phyloP scores from a whole-genome alignment of 495 filamentous ascomycete genomes.

The Baudoinia panamericana region DNA sequence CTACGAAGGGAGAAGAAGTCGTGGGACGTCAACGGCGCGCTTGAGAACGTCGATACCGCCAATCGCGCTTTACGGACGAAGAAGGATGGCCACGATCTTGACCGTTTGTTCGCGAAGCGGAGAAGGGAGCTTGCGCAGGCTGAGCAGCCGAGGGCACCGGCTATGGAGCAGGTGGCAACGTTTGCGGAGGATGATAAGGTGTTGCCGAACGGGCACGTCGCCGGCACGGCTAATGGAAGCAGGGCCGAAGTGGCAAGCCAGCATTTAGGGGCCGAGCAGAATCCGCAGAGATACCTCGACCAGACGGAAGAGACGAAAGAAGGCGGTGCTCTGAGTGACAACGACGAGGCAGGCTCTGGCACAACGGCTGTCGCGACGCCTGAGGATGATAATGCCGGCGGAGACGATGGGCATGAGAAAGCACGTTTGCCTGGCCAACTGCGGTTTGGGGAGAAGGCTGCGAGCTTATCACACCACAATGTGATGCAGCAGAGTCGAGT shows the following conservation, averaged over 20 bases:
- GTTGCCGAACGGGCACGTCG: constrained; percentile 4
- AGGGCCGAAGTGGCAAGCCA: background rate
- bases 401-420: no score
- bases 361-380: constrained; percentile 3
- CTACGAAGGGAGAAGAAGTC: constrained; percentile 4
- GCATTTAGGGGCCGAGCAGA: background rate
- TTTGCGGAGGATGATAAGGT: background rate
- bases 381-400: no score
- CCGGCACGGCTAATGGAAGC: background rate
- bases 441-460: no score
- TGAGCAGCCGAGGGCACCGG: constrained; percentile 11
- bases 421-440: no score
- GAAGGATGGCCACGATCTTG: constrained; percentile 5
- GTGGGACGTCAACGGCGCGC: constrained; percentile 13
- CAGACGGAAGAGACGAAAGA: background rate
- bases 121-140: constrained; percentile 9
- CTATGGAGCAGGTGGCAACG: constrained; percentile 14
- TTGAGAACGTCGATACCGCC: constrained; percentile 11
- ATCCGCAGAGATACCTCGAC: background rate
- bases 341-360: background rate
- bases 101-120: constrained; percentile 7
- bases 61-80: background rate
- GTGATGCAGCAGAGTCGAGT: no score
- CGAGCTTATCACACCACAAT: no score
- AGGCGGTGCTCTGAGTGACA: background rate